phyloP scores from a whole-genome alignment of 352 stramenopile genomes.

The Pythium aphanidermatum region DNA sequence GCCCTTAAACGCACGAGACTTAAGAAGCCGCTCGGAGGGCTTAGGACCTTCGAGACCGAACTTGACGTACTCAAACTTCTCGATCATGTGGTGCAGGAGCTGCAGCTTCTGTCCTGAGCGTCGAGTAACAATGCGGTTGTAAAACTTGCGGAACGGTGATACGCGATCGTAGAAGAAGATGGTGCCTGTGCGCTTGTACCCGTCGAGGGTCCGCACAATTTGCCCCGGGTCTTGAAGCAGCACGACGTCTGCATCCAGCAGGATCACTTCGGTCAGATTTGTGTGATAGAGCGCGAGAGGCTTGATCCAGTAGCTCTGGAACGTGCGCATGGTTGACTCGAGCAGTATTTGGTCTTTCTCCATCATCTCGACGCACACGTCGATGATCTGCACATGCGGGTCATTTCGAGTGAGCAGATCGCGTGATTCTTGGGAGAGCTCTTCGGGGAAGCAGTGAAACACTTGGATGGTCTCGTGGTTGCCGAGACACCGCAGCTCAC shows the following conservation, averaged over 20 bases:
- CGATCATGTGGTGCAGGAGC: constrained; percentile 39
- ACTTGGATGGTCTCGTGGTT: constrained; percentile 36
- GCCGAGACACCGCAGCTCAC: constrained; percentile 36
- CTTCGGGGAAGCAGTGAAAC: constrained; percentile 33
- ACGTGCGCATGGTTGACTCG: constrained; percentile 25
- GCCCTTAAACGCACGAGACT: constrained; percentile 34
- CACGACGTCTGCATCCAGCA: constrained; percentile 56
- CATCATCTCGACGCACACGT: constrained; percentile 47
- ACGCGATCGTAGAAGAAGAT: constrained; percentile 73
- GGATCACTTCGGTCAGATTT: constrained; percentile 40
- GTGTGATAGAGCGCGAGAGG: constrained; percentile 56
- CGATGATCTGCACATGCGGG: constrained; percentile 42
- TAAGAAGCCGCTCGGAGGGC: constrained; percentile 17
- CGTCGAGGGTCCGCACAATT: constrained; percentile 28
- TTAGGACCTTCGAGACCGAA: constrained; percentile 23
- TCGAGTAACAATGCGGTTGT: constrained; percentile 24
- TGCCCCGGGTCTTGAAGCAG: constrained; percentile 39
- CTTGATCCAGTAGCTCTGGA: constrained; percentile 68
- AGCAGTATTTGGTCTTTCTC: constrained; percentile 3
- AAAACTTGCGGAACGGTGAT: constrained; percentile 39
- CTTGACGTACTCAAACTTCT: constrained; percentile 51
- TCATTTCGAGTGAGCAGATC: constrained; percentile 39
- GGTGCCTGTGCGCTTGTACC: constrained; percentile 46
- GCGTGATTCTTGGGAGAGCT: constrained; percentile 34
- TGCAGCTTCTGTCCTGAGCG: constrained; percentile 16